Evolutionary conservation across 352 stramenopile species (phyloP), one percentile per base, ranked within the genome.

Genomic region (Elongisporangium anandrum): DNA sequence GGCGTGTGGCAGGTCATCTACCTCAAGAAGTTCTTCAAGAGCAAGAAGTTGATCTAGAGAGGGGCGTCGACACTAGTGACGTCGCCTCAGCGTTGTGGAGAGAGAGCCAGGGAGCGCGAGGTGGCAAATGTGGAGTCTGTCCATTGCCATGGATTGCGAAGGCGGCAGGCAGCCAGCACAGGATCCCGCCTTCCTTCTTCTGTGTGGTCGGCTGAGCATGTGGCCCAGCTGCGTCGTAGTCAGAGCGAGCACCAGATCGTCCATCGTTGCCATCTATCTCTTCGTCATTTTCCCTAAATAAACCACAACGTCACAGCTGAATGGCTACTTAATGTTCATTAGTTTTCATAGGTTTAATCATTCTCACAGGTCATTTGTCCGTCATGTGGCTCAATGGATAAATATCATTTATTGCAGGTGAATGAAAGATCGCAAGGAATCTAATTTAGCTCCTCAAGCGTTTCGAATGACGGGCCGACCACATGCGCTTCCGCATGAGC

Each of bases 21-120:
- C 70, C 73, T 96, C 54, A 95, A 95, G 73, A 90, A 91, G 64
- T 96, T 96, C 57, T 96, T 96, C 82, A 96, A 96, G 76, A 92
- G 81, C 73, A 95, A 95, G 69, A 96, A 96, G 69, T 79, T 96
- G 62, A 94, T 96, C 61, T 96, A 92, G 68, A 59, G 24, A 57
- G 22, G 13, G 19, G 12, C 8, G 9, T 19, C 48, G 61, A 57
- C 26, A 59, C 63, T 24, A 59, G 55, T 3, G 48, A 68, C 16
- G 52, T 56, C 3, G 22, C 19, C 19, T 56, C 45, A 12, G 23
- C 15, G 5, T 49, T 57, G 34, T 63, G 59, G 3, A 63, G 29
- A 24, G 20, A 26, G 8, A 53, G 49, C n/a, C 20, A 29, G 26
- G 6, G 26, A 26, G 22, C 49, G 49, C 49, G 49, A 26, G 49